Conservation (phyloP, 2,329 filamentous ascomycete genomes). For the Cladosporium velox region DNA sequence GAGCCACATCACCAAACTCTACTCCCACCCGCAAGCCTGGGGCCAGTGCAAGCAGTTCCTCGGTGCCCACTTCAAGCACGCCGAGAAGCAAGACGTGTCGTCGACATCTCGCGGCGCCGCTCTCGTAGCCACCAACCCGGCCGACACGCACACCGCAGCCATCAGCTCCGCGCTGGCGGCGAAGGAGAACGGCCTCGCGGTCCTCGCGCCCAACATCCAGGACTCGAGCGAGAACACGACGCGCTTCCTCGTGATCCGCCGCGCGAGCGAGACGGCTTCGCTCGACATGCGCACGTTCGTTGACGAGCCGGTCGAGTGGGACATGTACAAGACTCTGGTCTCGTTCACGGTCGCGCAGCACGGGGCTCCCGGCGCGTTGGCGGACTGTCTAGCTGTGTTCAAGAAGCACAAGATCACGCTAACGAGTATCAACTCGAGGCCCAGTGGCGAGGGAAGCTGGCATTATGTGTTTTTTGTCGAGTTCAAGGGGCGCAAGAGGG, state of each 20-base stretch:
- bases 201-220: conserved; percentile 71
- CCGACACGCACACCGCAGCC: conserved; percentile 66
- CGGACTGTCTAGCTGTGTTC: conserved; percentile 78
- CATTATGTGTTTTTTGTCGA: conserved; percentile 96
- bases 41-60: conserved; percentile 85
- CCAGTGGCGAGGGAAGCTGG: conserved; percentile 73
- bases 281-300: conserved; percentile 6
- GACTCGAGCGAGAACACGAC: conserved; percentile 77
- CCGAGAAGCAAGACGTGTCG: conserved; percentile 80
- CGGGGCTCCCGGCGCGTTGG: conserved; percentile 75
- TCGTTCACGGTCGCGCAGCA: conserved; percentile 78
- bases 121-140: conserved; percentile 62
- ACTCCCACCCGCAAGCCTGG: conserved; percentile 94
- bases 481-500: conserved; percentile 68
- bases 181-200: conserved; percentile 63
- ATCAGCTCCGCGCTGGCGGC: conserved; percentile 77
- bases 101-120: conserved; percentile 85
- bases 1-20: conserved; percentile 70
- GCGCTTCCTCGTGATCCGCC: conserved; percentile 69
- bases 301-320: conserved; percentile 17
- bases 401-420: conserved; percentile 72
- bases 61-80: conserved; percentile 64
- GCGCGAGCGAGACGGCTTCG: conserved; percentile 18
- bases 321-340: conserved; percentile 67
- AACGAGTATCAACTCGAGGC: conserved; percentile 86